A percentile compares a stretch with the other conserved stretches of the same genome.
Conservation (phyloP, 2,329 filamentous ascomycete species). For the Paracoccidioides brasiliensis region DNA sequence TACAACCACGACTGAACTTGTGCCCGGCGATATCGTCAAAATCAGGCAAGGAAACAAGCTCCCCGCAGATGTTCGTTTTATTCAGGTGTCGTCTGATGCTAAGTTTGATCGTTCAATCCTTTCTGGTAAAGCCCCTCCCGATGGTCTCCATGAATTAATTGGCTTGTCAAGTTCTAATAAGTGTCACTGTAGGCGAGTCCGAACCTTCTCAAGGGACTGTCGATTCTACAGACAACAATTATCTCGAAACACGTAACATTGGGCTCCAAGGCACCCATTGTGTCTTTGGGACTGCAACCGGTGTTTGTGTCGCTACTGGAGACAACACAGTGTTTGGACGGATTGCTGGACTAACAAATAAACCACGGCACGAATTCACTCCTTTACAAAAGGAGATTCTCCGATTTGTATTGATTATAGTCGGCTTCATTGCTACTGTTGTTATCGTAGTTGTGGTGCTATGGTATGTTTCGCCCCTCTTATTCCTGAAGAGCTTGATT, state of each 20-base stretch:
- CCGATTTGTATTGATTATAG: constrained; percentile 59
- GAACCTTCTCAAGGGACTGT: constrained; percentile 50
- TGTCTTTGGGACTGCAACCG: constrained; percentile 52
- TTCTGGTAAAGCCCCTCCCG: constrained; percentile 38
- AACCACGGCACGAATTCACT: constrained; percentile 54
- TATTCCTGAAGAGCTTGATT: background rate
- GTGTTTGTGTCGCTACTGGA: constrained; percentile 58
- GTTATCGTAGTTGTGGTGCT: constrained; percentile 43
- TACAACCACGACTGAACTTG: constrained; percentile 46
- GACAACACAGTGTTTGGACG: constrained; percentile 63
- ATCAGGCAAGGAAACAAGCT: constrained; percentile 62
- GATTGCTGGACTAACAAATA: constrained; percentile 58
- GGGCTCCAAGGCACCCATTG: constrained; percentile 71
- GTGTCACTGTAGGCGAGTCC: constrained; percentile 44
- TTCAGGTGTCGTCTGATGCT: constrained; percentile 54
- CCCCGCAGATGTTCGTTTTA: constrained; percentile 58
- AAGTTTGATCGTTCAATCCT: constrained; percentile 63
- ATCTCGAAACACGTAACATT: constrained; percentile 63
- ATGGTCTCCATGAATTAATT: background rate
- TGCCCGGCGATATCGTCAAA: constrained; percentile 57
- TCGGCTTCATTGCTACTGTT: constrained; percentile 52
- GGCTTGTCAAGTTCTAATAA: background rate
- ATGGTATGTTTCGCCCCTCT: constrained; percentile 36
- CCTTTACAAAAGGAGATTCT: constrained; percentile 60
- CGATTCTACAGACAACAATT: constrained; percentile 57